Percentiles rank a stretch among this genome's conserved stretches.
These are phyloP conservation scores for Pyricularia pennisetigena DNA, from an alignment of 2,329 filamentous ascomycete genomes.

Conservation along the genomic window DNA sequence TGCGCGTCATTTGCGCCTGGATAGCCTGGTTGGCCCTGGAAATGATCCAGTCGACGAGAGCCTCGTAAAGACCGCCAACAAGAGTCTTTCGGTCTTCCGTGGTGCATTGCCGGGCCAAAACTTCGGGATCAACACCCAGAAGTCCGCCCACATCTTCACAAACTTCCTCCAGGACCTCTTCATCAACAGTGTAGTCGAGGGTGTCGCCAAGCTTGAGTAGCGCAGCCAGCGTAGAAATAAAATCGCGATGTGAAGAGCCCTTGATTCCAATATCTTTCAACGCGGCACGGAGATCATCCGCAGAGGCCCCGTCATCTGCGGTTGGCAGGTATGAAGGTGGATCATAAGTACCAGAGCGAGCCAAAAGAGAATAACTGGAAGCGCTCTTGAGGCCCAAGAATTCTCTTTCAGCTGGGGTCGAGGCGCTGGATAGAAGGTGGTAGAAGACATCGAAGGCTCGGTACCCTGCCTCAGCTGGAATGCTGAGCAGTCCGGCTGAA, in stretches of 20 bases:
- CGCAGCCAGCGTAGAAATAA: constrained; percentile 79
- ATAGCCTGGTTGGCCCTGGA: constrained; percentile 82
- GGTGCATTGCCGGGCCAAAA: constrained; percentile 67
- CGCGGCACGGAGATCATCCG: constrained; percentile 82
- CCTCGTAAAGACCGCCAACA: constrained; percentile 83
- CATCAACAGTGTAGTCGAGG: constrained; percentile 73
- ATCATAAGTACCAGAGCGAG: constrained; percentile 74
- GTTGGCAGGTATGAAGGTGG: constrained; percentile 85
- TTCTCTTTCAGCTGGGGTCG: constrained; percentile 79
- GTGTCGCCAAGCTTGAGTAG: constrained; percentile 89
- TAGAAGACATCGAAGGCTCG: constrained; percentile 98
- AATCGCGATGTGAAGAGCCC: constrained; percentile 67
- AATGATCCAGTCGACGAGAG: constrained; percentile 91
- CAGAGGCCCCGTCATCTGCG: constrained; percentile 83
- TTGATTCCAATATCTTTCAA: constrained; percentile 92
- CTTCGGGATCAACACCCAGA: constrained; percentile 76
- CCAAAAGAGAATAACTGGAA: constrained; percentile 68
- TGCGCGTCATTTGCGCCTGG: constrained; percentile 58
- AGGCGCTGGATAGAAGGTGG: constrained; percentile 86
- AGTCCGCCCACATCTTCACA: constrained; percentile 86
- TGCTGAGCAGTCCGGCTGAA: constrained; percentile 63
- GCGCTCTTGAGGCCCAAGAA: constrained; percentile 73
- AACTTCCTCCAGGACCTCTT: constrained; percentile 70
- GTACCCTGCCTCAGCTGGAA: constrained; percentile 71
- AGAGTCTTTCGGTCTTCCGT: constrained; percentile 77